A percentile compares a stretch with the other conserved stretches of the same genome.
These are phyloP conservation scores for Lipomyces orientalis DNA, from an alignment of 805 yeast genomes.

Conservation along the genomic window DNA sequence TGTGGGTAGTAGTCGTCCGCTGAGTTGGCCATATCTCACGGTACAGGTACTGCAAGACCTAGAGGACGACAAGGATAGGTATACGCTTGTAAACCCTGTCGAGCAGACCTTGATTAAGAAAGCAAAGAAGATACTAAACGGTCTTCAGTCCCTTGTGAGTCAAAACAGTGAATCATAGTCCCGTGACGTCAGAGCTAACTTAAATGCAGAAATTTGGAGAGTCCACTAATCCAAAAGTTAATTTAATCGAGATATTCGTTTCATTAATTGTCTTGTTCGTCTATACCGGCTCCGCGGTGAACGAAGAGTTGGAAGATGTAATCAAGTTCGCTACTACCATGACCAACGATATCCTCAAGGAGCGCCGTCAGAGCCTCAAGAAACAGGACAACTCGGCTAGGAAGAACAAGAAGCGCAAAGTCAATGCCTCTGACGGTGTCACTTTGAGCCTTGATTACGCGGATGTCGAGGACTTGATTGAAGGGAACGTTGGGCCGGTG, in stretches of 20 bases:
- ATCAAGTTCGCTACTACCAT: constrained; percentile 7
- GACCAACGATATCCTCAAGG: not conserved
- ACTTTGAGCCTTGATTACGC: not conserved
- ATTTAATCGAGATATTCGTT: constrained; percentile 15
- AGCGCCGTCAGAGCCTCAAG: not conserved
- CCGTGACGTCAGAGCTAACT: not conserved
- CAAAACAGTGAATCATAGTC: not conserved
- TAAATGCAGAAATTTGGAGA: not conserved
- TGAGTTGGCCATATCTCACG: constrained; percentile 15
- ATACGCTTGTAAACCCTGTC: not conserved
- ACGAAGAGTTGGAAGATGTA: constrained; percentile 22
- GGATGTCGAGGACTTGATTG: not conserved
- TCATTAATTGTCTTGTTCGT: constrained; percentile 10
- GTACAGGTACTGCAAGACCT: constrained; percentile 10
- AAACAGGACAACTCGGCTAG: not conserved
- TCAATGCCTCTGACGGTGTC: not conserved
- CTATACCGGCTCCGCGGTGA: constrained; percentile 1
- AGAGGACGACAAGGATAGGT: constrained; percentile 2
- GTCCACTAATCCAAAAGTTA: constrained; percentile 1
- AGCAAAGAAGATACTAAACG: not conserved
- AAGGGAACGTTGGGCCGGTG: constrained; percentile 10
- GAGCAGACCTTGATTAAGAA: constrained; percentile 7
- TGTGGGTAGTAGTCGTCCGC: not conserved
- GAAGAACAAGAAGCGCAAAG: constrained; percentile 3
- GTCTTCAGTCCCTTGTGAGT: constrained; percentile 12